phyloP scores from a whole-genome alignment of 257 asterid species.

The Solanum medicagineum region DNA sequence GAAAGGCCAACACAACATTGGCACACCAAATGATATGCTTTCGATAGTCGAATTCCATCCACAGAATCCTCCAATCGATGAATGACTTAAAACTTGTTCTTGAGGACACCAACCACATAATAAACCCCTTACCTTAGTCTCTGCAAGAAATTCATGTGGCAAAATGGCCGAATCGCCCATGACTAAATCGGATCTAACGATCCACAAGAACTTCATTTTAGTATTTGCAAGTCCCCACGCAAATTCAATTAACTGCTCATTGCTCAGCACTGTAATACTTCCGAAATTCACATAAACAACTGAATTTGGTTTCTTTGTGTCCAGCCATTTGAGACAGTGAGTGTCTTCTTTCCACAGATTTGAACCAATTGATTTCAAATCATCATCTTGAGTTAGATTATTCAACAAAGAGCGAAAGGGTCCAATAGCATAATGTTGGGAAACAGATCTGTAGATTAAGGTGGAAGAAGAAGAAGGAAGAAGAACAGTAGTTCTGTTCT shows the following conservation, averaged over 20 bases:
- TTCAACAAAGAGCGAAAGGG: conserved; percentile 11
- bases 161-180: conserved; percentile 7
- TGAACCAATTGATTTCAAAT: not conserved
- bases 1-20: conserved; percentile 16
- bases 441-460: no score
- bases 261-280: conserved; percentile 1
- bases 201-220: conserved; percentile 16
- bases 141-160: conserved; percentile 9
- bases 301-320: conserved; percentile 7
- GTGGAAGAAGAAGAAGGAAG: no score
- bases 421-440: conserved; percentile 14
- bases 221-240: conserved; percentile 26
- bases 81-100: conserved; percentile 8
- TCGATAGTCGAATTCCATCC: conserved; percentile 19
- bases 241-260: conserved; percentile 10
- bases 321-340: conserved; percentile 17
- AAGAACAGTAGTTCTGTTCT: no score
- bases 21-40: conserved; percentile 10
- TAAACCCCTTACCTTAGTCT: conserved; percentile 4
- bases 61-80: conserved; percentile 9
- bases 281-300: conserved; percentile 28
- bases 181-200: conserved; percentile 16
- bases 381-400: not conserved
- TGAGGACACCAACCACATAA: conserved; percentile 20
- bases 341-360: conserved; percentile 31